Evolutionary conservation across 179 eudicot species (phyloP).

Genomic region (Spergularia azorica): DNA sequence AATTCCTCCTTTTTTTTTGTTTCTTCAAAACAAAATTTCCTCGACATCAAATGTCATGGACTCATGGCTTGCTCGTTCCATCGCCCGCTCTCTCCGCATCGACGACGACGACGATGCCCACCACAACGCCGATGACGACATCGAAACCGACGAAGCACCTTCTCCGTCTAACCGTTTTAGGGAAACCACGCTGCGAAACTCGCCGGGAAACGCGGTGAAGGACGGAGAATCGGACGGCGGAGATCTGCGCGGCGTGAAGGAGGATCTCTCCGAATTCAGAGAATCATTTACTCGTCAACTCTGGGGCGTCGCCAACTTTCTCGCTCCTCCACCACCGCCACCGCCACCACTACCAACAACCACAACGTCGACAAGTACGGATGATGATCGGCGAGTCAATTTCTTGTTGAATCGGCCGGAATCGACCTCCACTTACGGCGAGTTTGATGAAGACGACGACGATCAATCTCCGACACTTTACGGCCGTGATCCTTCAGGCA

Average conservation of each 20-base stretch:
- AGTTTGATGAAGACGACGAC: constrained; percentile 13
- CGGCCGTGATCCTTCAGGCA: constrained; percentile 6
- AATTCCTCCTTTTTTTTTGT: not conserved
- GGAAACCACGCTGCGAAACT: not conserved
- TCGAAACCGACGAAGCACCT: not conserved
- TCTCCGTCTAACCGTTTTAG: constrained; percentile 3
- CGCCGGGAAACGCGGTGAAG: not conserved
- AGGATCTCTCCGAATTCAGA: constrained; percentile 36
- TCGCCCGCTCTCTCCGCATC: constrained; percentile 71
- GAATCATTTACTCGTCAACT: constrained; percentile 43
- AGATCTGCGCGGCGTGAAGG: constrained; percentile 41
- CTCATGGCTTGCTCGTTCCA: constrained; percentile 85
- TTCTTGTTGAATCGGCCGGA: constrained; percentile 26
- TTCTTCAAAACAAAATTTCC: constrained; percentile 1
- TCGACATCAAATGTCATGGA: constrained; percentile 31
- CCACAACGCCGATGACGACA: not conserved
- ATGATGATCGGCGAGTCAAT: not conserved
- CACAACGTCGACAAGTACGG: not conserved
- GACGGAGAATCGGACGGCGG: constrained; percentile 21
- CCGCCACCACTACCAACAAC: not conserved
- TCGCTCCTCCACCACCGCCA: constrained; percentile 42
- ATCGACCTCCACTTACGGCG: constrained; percentile 15
- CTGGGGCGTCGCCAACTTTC: constrained; percentile 45
- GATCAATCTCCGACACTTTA: constrained; percentile 21
- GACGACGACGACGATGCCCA: constrained; percentile 44